A percentile compares a stretch with the other conserved stretches of the same genome.
phyloP scores from a whole-genome alignment of 2,329 filamentous ascomycete species.

The Chaetothyriales sp. region DNA sequence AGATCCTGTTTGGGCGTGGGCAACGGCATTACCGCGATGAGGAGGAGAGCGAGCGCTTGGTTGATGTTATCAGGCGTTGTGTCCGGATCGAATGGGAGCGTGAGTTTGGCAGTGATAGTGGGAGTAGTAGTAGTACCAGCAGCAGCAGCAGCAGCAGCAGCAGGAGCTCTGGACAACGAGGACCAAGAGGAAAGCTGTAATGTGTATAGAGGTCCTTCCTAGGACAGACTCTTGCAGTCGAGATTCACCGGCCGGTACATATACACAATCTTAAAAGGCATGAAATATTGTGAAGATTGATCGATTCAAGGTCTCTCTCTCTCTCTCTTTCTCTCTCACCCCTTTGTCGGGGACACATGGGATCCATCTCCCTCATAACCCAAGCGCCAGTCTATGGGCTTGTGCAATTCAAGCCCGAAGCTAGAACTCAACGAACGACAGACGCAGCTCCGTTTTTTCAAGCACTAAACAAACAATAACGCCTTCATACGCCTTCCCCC shows the following conservation, averaged over 20 bases:
- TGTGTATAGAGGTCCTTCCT: too few species aligned
- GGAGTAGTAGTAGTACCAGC: neutral
- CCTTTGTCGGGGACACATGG: too few species aligned
- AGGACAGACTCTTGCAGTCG: too few species aligned
- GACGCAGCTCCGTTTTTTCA: neutral
- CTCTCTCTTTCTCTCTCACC: neutral
- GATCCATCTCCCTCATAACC: neutral
- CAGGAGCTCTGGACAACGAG: too few species aligned
- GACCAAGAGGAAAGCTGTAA: too few species aligned
- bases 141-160: neutral
- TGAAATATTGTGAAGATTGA: neutral
- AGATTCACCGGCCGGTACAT: too few species aligned
- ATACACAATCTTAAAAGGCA: too few species aligned
- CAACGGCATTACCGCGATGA: slow-evolving; percentile 33
- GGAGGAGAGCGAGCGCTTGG: slow-evolving; percentile 28
- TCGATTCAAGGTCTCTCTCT: neutral
- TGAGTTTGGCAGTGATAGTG: slow-evolving; percentile 17
- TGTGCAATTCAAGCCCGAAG: neutral
- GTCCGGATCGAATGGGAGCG: slow-evolving; percentile 22
- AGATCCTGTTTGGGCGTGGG: slow-evolving; percentile 33
- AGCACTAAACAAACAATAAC: neutral
- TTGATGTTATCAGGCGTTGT: slow-evolving; percentile 23
- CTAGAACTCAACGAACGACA: neutral
- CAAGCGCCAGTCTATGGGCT: neutral
- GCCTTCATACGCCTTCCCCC: too few species aligned